Base-by-base conservation (phyloP, 192 early-diverging fungal genomes). In the Physocladia obscura region DNA sequence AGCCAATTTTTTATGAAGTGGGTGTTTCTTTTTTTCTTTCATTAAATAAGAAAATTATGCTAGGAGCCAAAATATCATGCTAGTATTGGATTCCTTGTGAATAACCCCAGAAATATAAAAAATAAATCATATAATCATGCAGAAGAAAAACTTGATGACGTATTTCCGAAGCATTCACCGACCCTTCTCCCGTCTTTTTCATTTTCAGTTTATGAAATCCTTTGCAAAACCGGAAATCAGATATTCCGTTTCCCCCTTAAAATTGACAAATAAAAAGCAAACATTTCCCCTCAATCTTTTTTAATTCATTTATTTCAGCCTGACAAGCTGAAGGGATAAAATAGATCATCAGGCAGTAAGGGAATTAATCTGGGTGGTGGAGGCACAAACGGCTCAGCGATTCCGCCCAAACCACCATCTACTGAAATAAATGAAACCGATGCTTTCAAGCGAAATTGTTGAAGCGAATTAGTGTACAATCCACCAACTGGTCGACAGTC, bases 1-100 rank as follows among this genome's bases (percentile, higher is more conserved):
- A 64, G 27, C 62, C 62, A 27, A 19, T 11, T 15, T 64, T 64
- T 31, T 64, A 64, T 51, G 49, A 64, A 49, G 62, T 64, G 8
- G 27, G 5, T 19, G 8, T 38, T 44, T 26, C 5, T 29, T 17
- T 62, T 59, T 59, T 47, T 62, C 30, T 24, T 19, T 2, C 13
- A 36, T 36, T 1, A 15, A 3, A 59, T 26, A 59, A n/a, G 31
- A 15, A 59, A 59, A 0, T 1, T 35, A 34, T 4, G 11, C 17
- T 21, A 62, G 60, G 26, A 62, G 15, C 60, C 60, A 19, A 47
- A 62, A 36, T 62, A 31, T 44, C 60, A 62, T 27, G 21, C 60
- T 13, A 62, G 60, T 27, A 62, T 62, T 47, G 60, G 60, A 24
- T 62, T 47, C 39, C 29, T 62, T 8, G n/a, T 62, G 6, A 47